Base-by-base conservation (phyloP, 495 filamentous ascomycete genomes). In the Penicillium flavigenum region DNA sequence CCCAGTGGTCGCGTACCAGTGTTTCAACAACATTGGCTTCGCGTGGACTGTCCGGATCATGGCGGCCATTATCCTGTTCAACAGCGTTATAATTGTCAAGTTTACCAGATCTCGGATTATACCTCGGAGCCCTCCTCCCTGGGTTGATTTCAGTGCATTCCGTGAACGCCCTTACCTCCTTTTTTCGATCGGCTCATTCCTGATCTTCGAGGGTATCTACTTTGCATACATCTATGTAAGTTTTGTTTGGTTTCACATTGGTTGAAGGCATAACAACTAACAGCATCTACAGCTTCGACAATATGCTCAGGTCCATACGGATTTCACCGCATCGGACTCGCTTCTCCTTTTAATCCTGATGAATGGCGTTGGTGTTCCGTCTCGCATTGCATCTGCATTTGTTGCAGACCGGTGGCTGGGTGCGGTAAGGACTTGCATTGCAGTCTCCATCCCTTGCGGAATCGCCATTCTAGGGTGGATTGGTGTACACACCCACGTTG, bases 11-110 rank as follows among this genome's bases (percentile, higher is more conserved):
- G 83, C 85, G 12, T 75, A 83, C 32, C 73, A 81, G 53, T 72
- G 92, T 14, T 61, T 88, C 10, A 80, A 84, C 1, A 61, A 58
- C 4, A 73, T 87, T 19, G 89, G 89, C 22, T 92, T 91, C 67
- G 66, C 75, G 1, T 90, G 88, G 88, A 86, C 88, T 0, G 77
- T 91, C 24, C 76, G 89, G 32, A 72, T 80, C 1, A 74, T 91
- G 52, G 89, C 81, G 0, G 86, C 89, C 63, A 77, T 92, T 45
- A 81, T 83, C 58, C 60, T 89, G 0, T 75, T 59, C 0, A 75
- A 73, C 11, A 63, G 85, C 26, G 58, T 81, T 5, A 71, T 81
- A 22, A 60, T 67, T 2, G 63, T 81, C 26, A 48, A 72, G 0
- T 78, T 84, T 34, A 63, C 83, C 57, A 74, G 71, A 41, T 72